Evolutionary conservation across 1,139 yeast species (phyloP).

Genomic region (Saccharomyces hybrid): DNA sequence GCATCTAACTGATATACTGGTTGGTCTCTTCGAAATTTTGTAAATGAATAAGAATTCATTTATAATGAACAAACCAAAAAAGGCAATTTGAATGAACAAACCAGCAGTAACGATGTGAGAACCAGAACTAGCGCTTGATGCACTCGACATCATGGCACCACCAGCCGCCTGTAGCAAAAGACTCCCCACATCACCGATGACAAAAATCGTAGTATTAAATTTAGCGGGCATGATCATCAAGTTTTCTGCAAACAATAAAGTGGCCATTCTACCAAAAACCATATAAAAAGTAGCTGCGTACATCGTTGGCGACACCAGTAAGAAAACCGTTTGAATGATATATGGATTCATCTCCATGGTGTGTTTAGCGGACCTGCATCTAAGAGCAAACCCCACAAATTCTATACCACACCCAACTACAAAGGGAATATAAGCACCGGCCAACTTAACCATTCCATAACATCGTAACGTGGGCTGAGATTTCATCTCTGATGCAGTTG

Average conservation of each 20-base stretch:
- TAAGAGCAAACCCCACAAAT: conserved; percentile 34
- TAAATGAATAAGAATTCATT: conserved; percentile 20
- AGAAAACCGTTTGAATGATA: conserved; percentile 33
- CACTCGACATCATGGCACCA: conserved; percentile 36
- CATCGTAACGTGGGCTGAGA: not conserved
- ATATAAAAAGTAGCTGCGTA: conserved; percentile 42
- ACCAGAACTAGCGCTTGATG: conserved; percentile 20
- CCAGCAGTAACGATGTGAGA: conserved; percentile 31
- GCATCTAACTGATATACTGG: not conserved
- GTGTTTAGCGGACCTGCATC: conserved; percentile 27
- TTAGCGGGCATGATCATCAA: conserved; percentile 32
- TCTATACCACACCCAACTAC: conserved; percentile 30
- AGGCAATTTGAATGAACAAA: conserved; percentile 34
- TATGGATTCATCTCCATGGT: conserved; percentile 28
- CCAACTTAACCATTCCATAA: not conserved
- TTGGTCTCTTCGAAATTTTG: conserved; percentile 8
- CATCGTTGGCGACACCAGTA: conserved; percentile 40
- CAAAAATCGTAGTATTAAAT: conserved; percentile 37
- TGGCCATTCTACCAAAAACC: conserved; percentile 36
- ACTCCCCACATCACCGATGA: conserved; percentile 39
- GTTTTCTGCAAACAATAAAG: conserved; percentile 27
- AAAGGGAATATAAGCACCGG: conserved; percentile 24
- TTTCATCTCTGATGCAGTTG: not conserved
- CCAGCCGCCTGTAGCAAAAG: conserved; percentile 40
- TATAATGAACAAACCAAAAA: conserved; percentile 34